These are phyloP conservation scores for Populus hybrid DNA, from an alignment of 441 rosid genomes.

Conservation along the genomic window DNA sequence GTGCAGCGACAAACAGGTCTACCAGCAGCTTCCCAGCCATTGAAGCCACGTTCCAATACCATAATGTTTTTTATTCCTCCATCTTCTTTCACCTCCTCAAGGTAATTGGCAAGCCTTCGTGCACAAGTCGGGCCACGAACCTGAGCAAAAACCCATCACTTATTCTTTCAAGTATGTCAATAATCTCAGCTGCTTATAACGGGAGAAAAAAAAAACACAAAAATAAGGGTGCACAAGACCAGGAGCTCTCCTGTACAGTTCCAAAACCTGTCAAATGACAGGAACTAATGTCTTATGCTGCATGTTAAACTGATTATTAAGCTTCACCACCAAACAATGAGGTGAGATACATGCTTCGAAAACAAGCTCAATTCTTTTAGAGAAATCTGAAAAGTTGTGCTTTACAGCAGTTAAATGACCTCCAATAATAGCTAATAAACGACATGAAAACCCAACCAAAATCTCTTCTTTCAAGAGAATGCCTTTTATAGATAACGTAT, in stretches of 20 bases:
- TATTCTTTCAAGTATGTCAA: background rate
- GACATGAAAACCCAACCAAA: background rate
- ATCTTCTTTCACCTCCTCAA: constrained; percentile 65
- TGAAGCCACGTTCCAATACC: constrained; percentile 81
- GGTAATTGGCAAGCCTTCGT: constrained; percentile 60
- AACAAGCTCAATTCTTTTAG: background rate
- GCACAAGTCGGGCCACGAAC: constrained; percentile 96
- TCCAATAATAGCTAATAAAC: background rate
- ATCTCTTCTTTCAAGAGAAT: background rate
- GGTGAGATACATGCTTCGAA: background rate
- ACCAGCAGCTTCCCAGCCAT: constrained; percentile 91
- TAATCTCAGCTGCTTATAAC: background rate
- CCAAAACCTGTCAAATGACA: background rate
- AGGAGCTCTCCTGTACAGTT: background rate
- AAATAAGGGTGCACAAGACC: background rate
- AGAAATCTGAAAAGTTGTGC: background rate
- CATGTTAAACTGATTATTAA: background rate
- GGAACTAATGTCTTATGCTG: background rate
- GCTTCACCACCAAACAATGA: background rate
- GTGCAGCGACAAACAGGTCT: constrained; percentile 77
- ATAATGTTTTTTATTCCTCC: constrained; percentile 62
- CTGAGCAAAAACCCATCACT: constrained; percentile 28
- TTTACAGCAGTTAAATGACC: background rate
- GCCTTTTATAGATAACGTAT: background rate
- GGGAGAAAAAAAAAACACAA: background rate